A percentile compares a stretch with the other conserved stretches of the same genome.
phyloP scores from a whole-genome alignment of 2,329 filamentous ascomycete species.

The Blastomyces silverae region DNA sequence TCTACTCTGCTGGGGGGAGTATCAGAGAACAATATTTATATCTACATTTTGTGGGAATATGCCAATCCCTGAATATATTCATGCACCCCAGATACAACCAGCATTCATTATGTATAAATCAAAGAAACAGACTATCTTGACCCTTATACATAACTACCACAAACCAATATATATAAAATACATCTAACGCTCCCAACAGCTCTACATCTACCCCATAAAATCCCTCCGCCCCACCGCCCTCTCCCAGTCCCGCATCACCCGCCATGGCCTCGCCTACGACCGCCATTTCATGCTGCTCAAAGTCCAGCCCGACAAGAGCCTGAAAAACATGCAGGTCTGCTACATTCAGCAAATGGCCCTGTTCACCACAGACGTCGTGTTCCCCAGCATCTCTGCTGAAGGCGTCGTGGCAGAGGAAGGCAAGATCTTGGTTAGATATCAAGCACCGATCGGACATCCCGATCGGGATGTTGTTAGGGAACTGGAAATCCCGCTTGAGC shows the following conservation, averaged over 20 bases:
- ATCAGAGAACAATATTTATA: too few relatives aligned
- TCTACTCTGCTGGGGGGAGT: background rate
- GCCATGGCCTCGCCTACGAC: constrained; percentile 60
- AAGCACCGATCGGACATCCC: constrained; percentile 22
- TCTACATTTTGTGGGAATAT: too few relatives aligned
- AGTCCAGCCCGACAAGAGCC: constrained; percentile 33
- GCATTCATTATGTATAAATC: too few relatives aligned
- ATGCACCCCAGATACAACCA: too few relatives aligned
- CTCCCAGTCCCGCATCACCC: constrained; percentile 48
- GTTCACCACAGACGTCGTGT: constrained; percentile 54
- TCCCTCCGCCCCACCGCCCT: constrained; percentile 58
- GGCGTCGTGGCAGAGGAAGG: background rate
- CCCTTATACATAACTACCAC: background rate
- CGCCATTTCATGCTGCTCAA: constrained; percentile 64
- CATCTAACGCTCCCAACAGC: constrained; percentile 33
- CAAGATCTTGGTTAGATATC: constrained; percentile 39
- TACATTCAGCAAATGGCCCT: constrained; percentile 55
- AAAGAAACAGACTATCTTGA: background rate
- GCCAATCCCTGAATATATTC: background rate
- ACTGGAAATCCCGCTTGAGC: constrained; percentile 54
- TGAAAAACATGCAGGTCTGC: constrained; percentile 56
- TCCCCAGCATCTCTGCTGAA: constrained; percentile 22
- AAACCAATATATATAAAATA: background rate
- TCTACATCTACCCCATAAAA: constrained; percentile 70
- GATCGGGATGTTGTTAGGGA: constrained; percentile 29